A percentile compares a stretch with the other conserved stretches of the same genome.
phyloP scores from a whole-genome alignment of 331 rosid genomes.

The Stylosanthes scabra region DNA sequence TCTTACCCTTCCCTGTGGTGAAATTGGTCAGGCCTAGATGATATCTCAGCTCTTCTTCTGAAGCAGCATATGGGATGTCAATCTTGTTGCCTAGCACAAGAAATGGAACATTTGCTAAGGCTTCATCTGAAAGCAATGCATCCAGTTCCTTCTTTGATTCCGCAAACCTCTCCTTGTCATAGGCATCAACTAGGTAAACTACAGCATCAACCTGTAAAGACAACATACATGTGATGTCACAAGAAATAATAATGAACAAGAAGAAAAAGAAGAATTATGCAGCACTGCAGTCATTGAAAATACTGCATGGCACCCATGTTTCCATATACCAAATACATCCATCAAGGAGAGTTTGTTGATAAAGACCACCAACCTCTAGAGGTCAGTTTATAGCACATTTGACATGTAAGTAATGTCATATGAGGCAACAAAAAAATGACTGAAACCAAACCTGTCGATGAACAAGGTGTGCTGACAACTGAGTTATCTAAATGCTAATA shows the following conservation, averaged over 20 bases:
- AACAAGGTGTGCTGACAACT: background rate
- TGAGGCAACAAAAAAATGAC: background rate
- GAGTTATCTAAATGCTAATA: background rate
- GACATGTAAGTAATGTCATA: slow-evolving; percentile 9
- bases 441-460: background rate
- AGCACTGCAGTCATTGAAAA: slow-evolving; percentile 1
- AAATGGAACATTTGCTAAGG: slow-evolving; percentile 44
- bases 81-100: slow-evolving; percentile 50
- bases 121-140: slow-evolving; percentile 44
- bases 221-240: slow-evolving; percentile 5
- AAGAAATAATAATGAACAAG: background rate
- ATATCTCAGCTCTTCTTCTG: slow-evolving; percentile 44
- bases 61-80: slow-evolving; percentile 43
- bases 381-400: background rate
- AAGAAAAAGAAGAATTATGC: too few species aligned
- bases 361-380: slow-evolving; percentile 1
- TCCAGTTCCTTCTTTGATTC: slow-evolving; percentile 52
- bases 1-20: slow-evolving; percentile 51
- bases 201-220: slow-evolving; percentile 46
- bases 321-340: slow-evolving; percentile 6
- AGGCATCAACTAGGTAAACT: slow-evolving; percentile 48
- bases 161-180: slow-evolving; percentile 44
- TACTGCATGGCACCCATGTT: background rate
- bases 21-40: slow-evolving; percentile 44
- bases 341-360: background rate